These are phyloP conservation scores for Canavalia ensiformis DNA, from an alignment of 306 rosid species.

Conservation along the genomic window DNA sequence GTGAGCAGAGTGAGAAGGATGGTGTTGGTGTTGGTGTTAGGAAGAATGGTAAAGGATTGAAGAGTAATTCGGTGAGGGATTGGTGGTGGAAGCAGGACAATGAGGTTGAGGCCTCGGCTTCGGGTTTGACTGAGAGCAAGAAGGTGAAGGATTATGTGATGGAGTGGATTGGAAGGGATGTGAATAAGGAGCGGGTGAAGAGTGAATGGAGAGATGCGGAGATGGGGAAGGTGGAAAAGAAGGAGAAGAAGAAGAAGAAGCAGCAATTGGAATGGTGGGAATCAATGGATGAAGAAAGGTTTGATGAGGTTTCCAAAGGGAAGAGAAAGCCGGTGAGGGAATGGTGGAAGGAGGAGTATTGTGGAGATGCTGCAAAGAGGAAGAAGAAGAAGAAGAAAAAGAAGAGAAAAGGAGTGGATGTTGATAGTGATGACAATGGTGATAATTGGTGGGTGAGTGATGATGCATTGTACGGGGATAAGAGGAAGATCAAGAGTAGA, in stretches of 20 bases:
- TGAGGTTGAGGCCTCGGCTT: constrained; percentile 31
- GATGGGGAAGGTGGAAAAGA: constrained; percentile 57
- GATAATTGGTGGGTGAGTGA: constrained; percentile 72
- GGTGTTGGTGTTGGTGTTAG: constrained; percentile 42
- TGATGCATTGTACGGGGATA: constrained; percentile 65
- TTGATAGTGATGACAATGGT: constrained; percentile 51
- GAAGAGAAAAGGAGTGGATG: constrained; percentile 48
- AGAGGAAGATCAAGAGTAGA: constrained; percentile 62
- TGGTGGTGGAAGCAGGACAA: constrained; percentile 85
- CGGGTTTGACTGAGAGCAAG: constrained; percentile 49
- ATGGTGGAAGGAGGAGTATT: constrained; percentile 96
- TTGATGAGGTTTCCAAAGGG: constrained; percentile 50
- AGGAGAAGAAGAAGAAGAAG: constrained; percentile 66
- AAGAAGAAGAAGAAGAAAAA: constrained; percentile 65
- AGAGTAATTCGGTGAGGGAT: constrained; percentile 65
- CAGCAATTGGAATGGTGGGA: constrained; percentile 89
- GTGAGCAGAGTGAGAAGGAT: constrained; percentile 60
- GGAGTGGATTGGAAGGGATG: constrained; percentile 95
- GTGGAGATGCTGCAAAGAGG: constrained; percentile 72
- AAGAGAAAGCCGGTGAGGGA: constrained; percentile 86
- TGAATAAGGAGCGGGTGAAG: constrained; percentile 64
- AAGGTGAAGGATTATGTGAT: constrained; percentile 86
- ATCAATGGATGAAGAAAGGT: constrained; percentile 78
- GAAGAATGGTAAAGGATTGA: constrained; percentile 54
- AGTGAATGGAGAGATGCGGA: constrained; percentile 51